Conservation (phyloP, 208 protist genomes). For the Acanthamoeba polyphaga region DNA sequence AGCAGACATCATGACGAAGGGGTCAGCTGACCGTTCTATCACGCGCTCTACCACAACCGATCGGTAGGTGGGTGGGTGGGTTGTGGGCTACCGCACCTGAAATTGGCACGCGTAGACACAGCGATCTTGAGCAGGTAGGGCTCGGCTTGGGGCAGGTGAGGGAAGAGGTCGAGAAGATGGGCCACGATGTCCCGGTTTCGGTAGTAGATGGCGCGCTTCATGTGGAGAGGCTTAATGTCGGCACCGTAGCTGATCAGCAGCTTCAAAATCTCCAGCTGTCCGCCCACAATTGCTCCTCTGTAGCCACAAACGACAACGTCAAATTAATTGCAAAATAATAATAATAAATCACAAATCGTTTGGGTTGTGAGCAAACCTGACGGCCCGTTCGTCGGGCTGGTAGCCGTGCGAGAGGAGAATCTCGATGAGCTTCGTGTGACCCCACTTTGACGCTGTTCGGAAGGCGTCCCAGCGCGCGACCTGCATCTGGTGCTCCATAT, state of each 20-base stretch:
- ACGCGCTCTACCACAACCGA: no score
- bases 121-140: slow-evolving; percentile 52
- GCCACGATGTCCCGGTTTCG: slow-evolving; percentile 14
- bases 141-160: slow-evolving; percentile 12
- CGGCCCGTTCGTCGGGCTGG: slow-evolving; percentile 10
- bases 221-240: slow-evolving; percentile 18
- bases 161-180: slow-evolving; percentile 4
- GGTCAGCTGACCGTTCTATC: not conserved
- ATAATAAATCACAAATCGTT: not conserved
- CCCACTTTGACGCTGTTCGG: slow-evolving; percentile 31
- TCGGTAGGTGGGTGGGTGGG: no score
- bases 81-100: not conserved
- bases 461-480: slow-evolving; percentile 20
- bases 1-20: not conserved
- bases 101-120: slow-evolving; percentile 23
- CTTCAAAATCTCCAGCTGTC: slow-evolving; percentile 32
- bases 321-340: no score
- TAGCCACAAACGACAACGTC: no score
- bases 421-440: slow-evolving; percentile 22
- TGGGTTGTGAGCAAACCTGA: not conserved
- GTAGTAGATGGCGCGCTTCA: slow-evolving; percentile 52
- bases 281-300: slow-evolving; percentile 18
- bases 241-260: slow-evolving; percentile 33
- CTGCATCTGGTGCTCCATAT: slow-evolving; percentile 43
- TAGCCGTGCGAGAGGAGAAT: slow-evolving; percentile 38